phyloP scores from a whole-genome alignment of 768 basidiomycete genomes.

The Suillus occidentalis region DNA sequence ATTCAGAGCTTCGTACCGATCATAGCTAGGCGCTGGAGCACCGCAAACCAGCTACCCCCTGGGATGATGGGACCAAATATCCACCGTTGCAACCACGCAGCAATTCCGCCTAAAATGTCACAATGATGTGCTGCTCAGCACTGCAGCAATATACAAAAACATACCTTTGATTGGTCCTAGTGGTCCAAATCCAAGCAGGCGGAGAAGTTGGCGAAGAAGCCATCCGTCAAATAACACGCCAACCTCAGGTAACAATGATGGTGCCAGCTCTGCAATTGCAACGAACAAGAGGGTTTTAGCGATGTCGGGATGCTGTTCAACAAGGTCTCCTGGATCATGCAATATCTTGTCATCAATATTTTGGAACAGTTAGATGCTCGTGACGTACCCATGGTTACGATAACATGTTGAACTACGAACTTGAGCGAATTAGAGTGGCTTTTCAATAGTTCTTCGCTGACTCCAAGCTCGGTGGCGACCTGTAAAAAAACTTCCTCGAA shows the following conservation, averaged over 20 bases:
- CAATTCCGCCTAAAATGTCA: background rate
- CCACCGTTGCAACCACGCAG: background rate
- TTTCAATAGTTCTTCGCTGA: constrained; percentile 25
- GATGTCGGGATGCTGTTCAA: constrained; percentile 37
- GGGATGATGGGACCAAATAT: background rate
- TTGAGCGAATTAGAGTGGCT: constrained; percentile 24
- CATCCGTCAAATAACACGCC: constrained; percentile 27
- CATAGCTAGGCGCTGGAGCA: background rate
- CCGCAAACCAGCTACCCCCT: background rate
- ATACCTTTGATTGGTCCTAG: constrained; percentile 34
- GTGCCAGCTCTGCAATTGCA: constrained; percentile 2
- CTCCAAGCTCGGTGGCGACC: constrained; percentile 20
- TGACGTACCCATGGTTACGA: constrained; percentile 23
- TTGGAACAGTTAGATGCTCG: background rate
- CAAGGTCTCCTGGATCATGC: constrained; percentile 31
- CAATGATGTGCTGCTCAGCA: background rate
- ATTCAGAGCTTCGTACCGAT: background rate
- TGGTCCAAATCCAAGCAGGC: constrained; percentile 38
- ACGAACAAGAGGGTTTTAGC: constrained; percentile 24
- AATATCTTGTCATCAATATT: background rate
- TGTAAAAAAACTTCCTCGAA: constrained; percentile 27
- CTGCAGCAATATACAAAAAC: background rate
- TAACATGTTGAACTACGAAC: constrained; percentile 20
- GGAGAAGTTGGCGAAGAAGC: constrained; percentile 32
- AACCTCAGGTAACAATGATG: constrained; percentile 1